Base-by-base conservation (phyloP, 2,329 filamentous ascomycete species). In the Cyphellophora europaea region DNA sequence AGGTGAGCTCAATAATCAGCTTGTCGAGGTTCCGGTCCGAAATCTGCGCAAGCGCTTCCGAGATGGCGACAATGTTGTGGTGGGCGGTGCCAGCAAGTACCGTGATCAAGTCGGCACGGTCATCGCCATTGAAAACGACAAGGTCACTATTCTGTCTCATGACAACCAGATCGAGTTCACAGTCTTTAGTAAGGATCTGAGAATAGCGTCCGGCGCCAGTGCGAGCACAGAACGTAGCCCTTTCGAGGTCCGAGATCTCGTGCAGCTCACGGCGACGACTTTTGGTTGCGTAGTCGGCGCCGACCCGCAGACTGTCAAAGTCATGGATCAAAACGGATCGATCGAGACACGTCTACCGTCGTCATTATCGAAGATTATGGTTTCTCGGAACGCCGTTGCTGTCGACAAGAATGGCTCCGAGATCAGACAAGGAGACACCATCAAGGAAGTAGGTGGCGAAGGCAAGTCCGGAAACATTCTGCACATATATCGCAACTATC, bases 61-160 rank as follows among this genome's bases (percentile, higher is more conserved):
- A 46, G 74, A 88, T 43, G 91, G 91, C 67, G 91, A 98, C 53
- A 91, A 98, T 54, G 91, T 98, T 66, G 96, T 96, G 66, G 91
- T 98, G 48, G 93, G 95, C 55, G 89, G 91, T 36, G 89, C 88
- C 25, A 94, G 88, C 63, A 82, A 86, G 50, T 96, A 88, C 58
- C 78, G 84, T 36, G 91, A 95, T 50, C 91, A 98, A 62, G 82
- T 96, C 29, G 91, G 91, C 59, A 93, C 95, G 75, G 88, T 98
- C 33, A 87, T 96, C 46, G 85, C 86, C 57, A 91, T 95, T 47
- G 81, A 77, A 32, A 86, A 93, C 41, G 91, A 98, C 56, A 79
- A 84, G 25, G 87, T 98, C 38, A 96, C 91, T 1, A 68, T 98
- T 45, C 67, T 98, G 46, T 94, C 85, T 31, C 91, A 98, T 61